phyloP scores from a whole-genome alignment of 2,329 filamentous ascomycete genomes.

The Fusarium sp. region DNA sequence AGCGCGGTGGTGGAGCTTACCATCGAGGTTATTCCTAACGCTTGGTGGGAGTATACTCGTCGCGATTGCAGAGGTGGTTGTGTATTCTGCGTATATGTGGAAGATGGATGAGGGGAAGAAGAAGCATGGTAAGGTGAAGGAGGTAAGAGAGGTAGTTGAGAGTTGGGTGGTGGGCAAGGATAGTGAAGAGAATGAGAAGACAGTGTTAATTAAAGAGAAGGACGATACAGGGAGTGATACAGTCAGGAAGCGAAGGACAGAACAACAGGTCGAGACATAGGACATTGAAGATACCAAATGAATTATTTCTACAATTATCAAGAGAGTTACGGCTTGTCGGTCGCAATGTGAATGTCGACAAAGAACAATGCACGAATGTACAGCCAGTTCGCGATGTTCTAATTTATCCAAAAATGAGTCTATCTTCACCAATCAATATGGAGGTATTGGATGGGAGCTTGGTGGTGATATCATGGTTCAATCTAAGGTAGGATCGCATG shows the following conservation, averaged over 20 bases:
- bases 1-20: constrained; percentile 81
- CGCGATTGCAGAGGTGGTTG: constrained; percentile 81
- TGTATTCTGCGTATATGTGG: constrained; percentile 83
- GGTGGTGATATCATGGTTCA: constrained; percentile 36
- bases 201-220: constrained; percentile 47
- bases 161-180: constrained; percentile 76
- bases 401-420: background rate
- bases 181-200: constrained; percentile 48
- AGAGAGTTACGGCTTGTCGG: background rate
- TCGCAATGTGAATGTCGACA: too few relatives aligned
- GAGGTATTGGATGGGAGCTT: background rate
- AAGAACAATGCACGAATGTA: too few relatives aligned
- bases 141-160: constrained; percentile 78
- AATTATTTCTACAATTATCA: background rate
- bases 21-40: constrained; percentile 78
- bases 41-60: constrained; percentile 79
- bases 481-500: constrained; percentile 19
- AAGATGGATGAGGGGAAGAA: constrained; percentile 78
- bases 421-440: background rate
- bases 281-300: background rate
- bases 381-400: accelerated
- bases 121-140: constrained; percentile 71
- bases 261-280: constrained; percentile 24
- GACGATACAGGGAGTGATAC: constrained; percentile 31
- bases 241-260: constrained; percentile 49